Conservation (phyloP, 352 stramenopile species). For the Phytophthora agathidicida region DNA sequence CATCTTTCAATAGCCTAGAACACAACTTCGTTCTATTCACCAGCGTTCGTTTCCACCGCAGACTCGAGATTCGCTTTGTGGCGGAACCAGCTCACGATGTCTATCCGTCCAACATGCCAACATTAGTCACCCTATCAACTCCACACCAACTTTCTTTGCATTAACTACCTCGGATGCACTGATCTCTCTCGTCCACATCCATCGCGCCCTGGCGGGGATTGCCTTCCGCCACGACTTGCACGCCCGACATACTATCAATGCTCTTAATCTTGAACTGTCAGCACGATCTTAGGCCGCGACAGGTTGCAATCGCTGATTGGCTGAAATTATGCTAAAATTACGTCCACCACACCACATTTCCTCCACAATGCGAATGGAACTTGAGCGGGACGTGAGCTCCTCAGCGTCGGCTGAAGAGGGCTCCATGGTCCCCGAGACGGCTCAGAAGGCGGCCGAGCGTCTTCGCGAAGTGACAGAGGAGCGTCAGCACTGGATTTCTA, state of each 20-base stretch:
- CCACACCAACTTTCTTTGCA: background rate
- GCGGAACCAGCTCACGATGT: constrained; percentile 88
- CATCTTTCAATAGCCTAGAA: too few species aligned
- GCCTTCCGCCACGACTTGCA: constrained; percentile 74
- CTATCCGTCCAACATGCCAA: constrained; percentile 21
- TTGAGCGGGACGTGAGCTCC: constrained; percentile 8
- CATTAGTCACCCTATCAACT: background rate
- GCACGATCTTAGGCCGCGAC: constrained; percentile 31
- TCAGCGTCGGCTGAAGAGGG: constrained; percentile 8
- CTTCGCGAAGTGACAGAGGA: constrained; percentile 20
- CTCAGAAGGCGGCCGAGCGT: constrained; percentile 19
- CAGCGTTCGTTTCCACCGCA: constrained; percentile 49
- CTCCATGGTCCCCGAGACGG: background rate
- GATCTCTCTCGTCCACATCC: constrained; percentile 76
- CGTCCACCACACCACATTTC: constrained; percentile 9
- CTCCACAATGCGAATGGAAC: constrained; percentile 11
- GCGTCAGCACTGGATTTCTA: constrained; percentile 29
- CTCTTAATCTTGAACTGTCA: background rate
- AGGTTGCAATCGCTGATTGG: constrained; percentile 38
- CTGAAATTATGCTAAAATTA: background rate
- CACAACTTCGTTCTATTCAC: too few species aligned
- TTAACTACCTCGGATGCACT: constrained; percentile 74
- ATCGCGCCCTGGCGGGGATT: constrained; percentile 82
- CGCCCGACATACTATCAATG: constrained; percentile 60
- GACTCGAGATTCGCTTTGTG: constrained; percentile 71